These are phyloP conservation scores for Fomitopsis schrenkii DNA, from an alignment of 1,284 basidiomycete genomes.

Conservation along the genomic window DNA sequence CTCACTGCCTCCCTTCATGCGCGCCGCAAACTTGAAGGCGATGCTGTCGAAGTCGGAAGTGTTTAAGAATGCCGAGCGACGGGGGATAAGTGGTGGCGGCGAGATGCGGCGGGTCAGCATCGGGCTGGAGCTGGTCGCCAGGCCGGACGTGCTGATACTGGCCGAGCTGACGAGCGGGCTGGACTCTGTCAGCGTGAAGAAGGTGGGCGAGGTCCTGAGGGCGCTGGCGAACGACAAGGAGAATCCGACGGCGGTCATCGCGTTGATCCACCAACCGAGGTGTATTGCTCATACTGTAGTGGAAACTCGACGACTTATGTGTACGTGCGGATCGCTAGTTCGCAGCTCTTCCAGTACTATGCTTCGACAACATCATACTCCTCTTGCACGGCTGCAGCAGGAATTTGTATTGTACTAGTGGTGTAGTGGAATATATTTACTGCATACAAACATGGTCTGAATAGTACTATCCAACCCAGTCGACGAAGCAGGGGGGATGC, in stretches of 20 bases:
- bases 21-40: no score
- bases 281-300: slow-evolving; percentile 20
- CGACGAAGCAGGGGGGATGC: no score
- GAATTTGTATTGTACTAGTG: no score
- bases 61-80: slow-evolving; percentile 37
- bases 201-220: slow-evolving; percentile 73
- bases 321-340: slow-evolving; percentile 36
- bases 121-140: slow-evolving; percentile 77
- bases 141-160: slow-evolving; percentile 77
- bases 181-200: slow-evolving; percentile 83
- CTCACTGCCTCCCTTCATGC: no score
- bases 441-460: no score
- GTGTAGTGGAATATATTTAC: no score
- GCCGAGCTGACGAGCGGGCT: slow-evolving; percentile 82
- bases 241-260: slow-evolving; percentile 76
- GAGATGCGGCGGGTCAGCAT: slow-evolving; percentile 85
- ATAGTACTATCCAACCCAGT: no score
- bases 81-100: slow-evolving; percentile 84
- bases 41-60: no score
- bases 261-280: slow-evolving; percentile 86
- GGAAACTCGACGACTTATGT: background rate
- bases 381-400: slow-evolving; percentile 61
- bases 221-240: slow-evolving; percentile 66
- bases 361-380: slow-evolving; percentile 79
- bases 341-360: slow-evolving; percentile 80